phyloP scores from a whole-genome alignment of 805 yeast species.

The Ogataea trehaloabstinens region DNA sequence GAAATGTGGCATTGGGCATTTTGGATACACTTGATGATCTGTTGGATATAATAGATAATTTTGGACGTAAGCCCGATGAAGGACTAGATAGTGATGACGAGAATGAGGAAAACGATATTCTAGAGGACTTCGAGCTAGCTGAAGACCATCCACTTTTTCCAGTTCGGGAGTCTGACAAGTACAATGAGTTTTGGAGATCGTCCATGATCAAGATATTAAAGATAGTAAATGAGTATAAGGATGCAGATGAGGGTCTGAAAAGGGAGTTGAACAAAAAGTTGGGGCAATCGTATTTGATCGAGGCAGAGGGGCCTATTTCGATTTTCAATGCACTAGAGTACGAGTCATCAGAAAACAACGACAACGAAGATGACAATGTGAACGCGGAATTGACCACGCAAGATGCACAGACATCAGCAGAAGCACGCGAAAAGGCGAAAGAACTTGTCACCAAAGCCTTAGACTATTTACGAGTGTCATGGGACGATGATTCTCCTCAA shows the following conservation, averaged over 20 bases:
- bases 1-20: constrained; percentile 42
- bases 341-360: constrained; percentile 49
- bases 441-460: constrained; percentile 52
- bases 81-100: constrained; percentile 61
- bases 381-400: constrained; percentile 43
- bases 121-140: constrained; percentile 38
- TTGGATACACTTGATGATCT: constrained; percentile 64
- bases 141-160: constrained; percentile 56
- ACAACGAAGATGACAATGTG: constrained; percentile 37
- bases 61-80: constrained; percentile 58
- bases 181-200: constrained; percentile 57
- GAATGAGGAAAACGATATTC: constrained; percentile 29
- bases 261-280: constrained; percentile 42
- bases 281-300: constrained; percentile 63
- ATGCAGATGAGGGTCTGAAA: constrained; percentile 12
- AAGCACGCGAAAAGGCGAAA: constrained; percentile 51
- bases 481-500: constrained; percentile 72
- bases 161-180: constrained; percentile 36
- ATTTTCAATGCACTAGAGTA: constrained; percentile 57
- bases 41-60: constrained; percentile 63
- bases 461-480: constrained; percentile 53
- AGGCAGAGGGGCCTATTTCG: constrained; percentile 60
- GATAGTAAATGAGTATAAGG: constrained; percentile 26
- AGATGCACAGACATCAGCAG: constrained; percentile 41
- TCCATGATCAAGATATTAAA: constrained; percentile 36